These are phyloP conservation scores for Xylariaceae sp. DNA, from an alignment of 2,329 filamentous ascomycete genomes.

Conservation along the genomic window DNA sequence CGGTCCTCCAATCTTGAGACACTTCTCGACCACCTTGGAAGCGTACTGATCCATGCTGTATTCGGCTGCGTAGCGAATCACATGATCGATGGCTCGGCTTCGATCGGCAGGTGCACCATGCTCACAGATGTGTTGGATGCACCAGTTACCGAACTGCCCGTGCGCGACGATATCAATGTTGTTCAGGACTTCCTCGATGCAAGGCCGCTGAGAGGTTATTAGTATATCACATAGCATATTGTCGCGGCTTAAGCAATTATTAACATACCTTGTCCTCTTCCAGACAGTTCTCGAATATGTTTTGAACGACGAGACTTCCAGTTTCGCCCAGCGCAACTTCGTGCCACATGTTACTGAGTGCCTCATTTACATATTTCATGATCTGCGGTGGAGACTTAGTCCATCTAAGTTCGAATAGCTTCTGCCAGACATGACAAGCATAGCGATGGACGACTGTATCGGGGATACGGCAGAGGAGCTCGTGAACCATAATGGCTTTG, in stretches of 20 bases:
- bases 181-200: conserved; percentile 89
- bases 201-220: conserved; percentile 65
- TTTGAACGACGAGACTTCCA: conserved; percentile 95
- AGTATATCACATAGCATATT: conserved; percentile 1
- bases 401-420: conserved; percentile 97
- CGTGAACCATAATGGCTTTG: conserved; percentile 98
- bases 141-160: conserved; percentile 99
- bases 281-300: conserved; percentile 98
- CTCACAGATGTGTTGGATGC: conserved; percentile 98
- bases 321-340: conserved; percentile 96
- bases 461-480: conserved; percentile 87
- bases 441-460: conserved; percentile 98
- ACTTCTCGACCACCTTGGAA: conserved; percentile 98
- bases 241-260: neutral
- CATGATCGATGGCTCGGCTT: conserved; percentile 89
- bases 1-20: conserved; percentile 86
- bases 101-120: conserved; percentile 88
- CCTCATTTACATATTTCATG: conserved; percentile 97
- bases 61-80: conserved; percentile 86
- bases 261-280: conserved; percentile 88
- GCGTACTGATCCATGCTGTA: conserved; percentile 99
- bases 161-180: conserved; percentile 96
- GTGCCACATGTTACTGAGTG: conserved; percentile 95
- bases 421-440: conserved; percentile 99
- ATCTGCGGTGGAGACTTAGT: conserved; percentile 91